Evolutionary conservation across 805 yeast species (phyloP).

Genomic region (Suhomyces tanzawaensis): DNA sequence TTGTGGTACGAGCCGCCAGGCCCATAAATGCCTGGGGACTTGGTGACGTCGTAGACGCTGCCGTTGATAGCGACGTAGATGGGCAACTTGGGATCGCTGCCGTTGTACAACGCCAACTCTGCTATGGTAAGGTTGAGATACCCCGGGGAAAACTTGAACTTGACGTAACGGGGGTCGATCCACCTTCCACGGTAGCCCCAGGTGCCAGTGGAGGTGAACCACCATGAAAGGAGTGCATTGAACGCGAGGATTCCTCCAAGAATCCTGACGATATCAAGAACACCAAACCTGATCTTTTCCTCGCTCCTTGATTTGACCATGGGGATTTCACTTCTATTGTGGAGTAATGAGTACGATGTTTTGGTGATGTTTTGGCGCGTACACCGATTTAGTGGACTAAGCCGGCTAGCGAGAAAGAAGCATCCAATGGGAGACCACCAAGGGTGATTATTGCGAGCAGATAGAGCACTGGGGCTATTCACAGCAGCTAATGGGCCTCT

Average conservation of each 20-base stretch:
- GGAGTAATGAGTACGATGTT: no score
- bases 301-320: no score
- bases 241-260: conserved; percentile 46
- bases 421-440: no score
- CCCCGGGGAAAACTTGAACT: conserved; percentile 17
- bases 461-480: no score
- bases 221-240: conserved; percentile 51
- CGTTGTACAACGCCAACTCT: conserved; percentile 51
- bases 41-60: conserved; percentile 61
- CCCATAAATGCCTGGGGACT: conserved; percentile 51
- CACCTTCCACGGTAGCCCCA: conserved; percentile 63
- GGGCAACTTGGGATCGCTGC: conserved; percentile 47
- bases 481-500: no score
- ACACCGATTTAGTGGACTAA: no score
- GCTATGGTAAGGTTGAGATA: conserved; percentile 37
- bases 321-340: no score
- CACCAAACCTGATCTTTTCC: no score
- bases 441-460: no score
- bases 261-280: conserved; percentile 44
- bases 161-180: conserved; percentile 42
- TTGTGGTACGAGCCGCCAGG: conserved; percentile 54
- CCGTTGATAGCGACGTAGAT: conserved; percentile 61
- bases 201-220: conserved; percentile 53
- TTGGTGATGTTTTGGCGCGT: no score
- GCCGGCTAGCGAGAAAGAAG: no score